Conservation (phyloP, 805 yeast genomes). For the Lachancea thermotolerans region DNA sequence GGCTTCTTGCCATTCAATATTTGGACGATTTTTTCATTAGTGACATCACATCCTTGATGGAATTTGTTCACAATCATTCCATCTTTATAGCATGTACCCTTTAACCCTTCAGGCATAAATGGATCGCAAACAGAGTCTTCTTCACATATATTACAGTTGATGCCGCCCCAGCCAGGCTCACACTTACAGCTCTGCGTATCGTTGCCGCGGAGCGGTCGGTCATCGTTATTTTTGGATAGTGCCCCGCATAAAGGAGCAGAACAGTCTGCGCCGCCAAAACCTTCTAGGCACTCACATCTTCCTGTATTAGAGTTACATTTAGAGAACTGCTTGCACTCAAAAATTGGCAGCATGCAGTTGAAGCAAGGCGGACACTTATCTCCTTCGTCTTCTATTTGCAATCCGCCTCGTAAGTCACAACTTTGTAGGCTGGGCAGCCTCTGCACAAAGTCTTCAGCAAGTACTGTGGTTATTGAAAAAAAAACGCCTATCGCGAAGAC, state of each 20-base stretch:
- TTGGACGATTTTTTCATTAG: constrained; percentile 76
- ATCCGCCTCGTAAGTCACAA: neutral
- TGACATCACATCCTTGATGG: constrained; percentile 92
- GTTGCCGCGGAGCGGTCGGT: constrained; percentile 56
- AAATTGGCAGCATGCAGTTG: constrained; percentile 89
- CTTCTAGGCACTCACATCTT: constrained; percentile 83
- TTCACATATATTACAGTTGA: constrained; percentile 85
- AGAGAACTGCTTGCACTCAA: constrained; percentile 85
- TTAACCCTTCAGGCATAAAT: constrained; percentile 77
- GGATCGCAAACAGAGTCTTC: constrained; percentile 71
- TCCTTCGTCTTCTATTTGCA: neutral
- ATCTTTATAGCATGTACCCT: constrained; percentile 82
- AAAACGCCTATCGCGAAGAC: too few relatives aligned
- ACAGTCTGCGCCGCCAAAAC: constrained; percentile 93
- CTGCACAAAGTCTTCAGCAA: too few relatives aligned
- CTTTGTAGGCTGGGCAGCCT: too few relatives aligned
- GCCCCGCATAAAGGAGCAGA: constrained; percentile 83
- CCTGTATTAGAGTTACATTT: constrained; percentile 85
- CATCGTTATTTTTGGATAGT: constrained; percentile 43
- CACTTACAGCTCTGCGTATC: constrained; percentile 57
- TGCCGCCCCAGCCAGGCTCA: constrained; percentile 84
- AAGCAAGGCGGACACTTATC: constrained; percentile 76
- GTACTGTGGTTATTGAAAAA: too few relatives aligned
- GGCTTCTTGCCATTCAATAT: constrained; percentile 77
- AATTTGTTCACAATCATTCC: constrained; percentile 77